A percentile compares a stretch with the other conserved stretches of the same genome.
phyloP scores from a whole-genome alignment of 345 rosid genomes.

The rapeseed (Brassica napus) region Da-Ae NC_063448.1:2636501-2637000 shows the following conservation, averaged over 20 bases:
- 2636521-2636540: not conserved
- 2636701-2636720: constrained; percentile 8
- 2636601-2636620: not conserved
- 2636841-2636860: constrained; percentile 10
- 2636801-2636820: constrained; percentile 2
- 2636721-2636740: constrained; percentile 8
- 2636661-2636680: not conserved
- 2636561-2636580: not conserved
- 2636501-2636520: not conserved
- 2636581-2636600: not conserved
- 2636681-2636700: constrained; percentile 27
- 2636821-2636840: constrained; percentile 17
- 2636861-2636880: constrained; percentile 37
- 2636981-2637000: constrained; percentile 59
- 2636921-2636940: constrained; percentile 77
- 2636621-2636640: not conserved
- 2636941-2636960: constrained; percentile 71
- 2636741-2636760: not conserved
- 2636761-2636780: not conserved
- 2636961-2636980: constrained; percentile 67
- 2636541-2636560: not conserved
- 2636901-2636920: constrained; percentile 81
- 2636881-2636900: constrained; percentile 55
- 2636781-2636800: constrained; percentile 18
- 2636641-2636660: not conserved